A percentile compares a stretch with the other conserved stretches of the same genome.
Evolutionary conservation across 257 asterid genomes (phyloP).

Genomic region (Solanum bulbocastanum): DNA sequence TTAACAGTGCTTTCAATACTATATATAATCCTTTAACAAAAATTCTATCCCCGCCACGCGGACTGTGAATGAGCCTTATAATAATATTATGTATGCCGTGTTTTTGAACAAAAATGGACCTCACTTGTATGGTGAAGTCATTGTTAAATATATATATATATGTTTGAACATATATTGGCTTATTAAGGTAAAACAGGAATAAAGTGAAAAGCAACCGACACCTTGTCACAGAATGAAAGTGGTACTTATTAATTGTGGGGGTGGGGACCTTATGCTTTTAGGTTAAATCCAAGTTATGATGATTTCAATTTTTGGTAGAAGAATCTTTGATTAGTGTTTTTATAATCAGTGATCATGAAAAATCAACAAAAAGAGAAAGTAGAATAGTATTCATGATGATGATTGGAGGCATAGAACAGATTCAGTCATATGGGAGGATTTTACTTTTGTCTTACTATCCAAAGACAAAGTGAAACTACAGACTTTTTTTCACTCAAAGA

Average conservation of each 20-base stretch:
- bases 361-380: background rate
- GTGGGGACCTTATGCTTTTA: background rate
- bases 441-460: conserved; percentile 70
- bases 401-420: conserved; percentile 27
- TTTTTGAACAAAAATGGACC: background rate
- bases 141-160: background rate
- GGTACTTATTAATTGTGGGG: conserved; percentile 8
- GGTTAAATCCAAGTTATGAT: conserved; percentile 4
- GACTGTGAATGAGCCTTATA: background rate
- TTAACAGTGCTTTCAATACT: background rate
- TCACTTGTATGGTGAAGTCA: background rate
- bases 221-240: conserved; percentile 58
- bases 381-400: background rate
- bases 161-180: conserved; percentile 12
- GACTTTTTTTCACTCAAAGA: conserved; percentile 31
- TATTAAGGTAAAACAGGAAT: conserved; percentile 42
- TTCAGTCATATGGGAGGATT: conserved; percentile 39
- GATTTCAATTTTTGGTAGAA: conserved; percentile 18
- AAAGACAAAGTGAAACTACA: conserved; percentile 55
- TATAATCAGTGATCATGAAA: conserved; percentile 5
- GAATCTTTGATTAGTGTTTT: conserved; percentile 27
- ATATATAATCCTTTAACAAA: too few species aligned
- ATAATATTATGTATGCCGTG: background rate
- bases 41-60: fast-evolving
- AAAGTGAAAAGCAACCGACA: conserved; percentile 88